phyloP scores from a whole-genome alignment of 495 filamentous ascomycete species.

The Xylaria nigripes region DNA sequence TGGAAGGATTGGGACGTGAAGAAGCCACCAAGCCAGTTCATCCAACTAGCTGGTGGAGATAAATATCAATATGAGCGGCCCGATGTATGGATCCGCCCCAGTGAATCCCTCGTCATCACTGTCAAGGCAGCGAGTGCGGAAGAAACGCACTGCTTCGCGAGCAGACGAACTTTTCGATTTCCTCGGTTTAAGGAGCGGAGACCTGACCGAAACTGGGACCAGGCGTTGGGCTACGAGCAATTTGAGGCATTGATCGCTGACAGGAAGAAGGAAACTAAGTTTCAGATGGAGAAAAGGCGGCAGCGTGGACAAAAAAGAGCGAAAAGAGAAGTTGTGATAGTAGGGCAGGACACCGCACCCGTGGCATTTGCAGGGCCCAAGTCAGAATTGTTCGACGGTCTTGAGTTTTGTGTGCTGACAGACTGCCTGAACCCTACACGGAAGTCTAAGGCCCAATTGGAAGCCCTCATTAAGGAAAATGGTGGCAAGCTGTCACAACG shows the following conservation, averaged over 20 bases:
- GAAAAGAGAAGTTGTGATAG: conserved; percentile 64
- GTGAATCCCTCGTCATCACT: conserved; percentile 76
- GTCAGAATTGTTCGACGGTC: conserved; percentile 55
- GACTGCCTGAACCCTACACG: conserved; percentile 44
- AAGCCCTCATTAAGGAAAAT: conserved; percentile 76
- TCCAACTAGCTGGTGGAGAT: conserved; percentile 74
- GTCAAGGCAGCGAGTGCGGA: conserved; percentile 84
- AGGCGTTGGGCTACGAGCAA: conserved; percentile 65
- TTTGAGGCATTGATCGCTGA: conserved; percentile 65
- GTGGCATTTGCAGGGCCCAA: conserved; percentile 43
- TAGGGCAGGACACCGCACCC: conserved; percentile 50
- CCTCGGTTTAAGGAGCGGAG: conserved; percentile 81
- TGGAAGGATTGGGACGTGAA: conserved; percentile 81
- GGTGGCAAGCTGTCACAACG: conserved; percentile 79
- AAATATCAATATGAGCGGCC: conserved; percentile 66
- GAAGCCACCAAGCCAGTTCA: conserved; percentile 67
- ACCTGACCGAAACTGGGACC: conserved; percentile 75
- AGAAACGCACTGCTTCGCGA: conserved; percentile 67
- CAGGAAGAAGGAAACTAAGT: conserved; percentile 63
- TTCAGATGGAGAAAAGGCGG: conserved; percentile 70
- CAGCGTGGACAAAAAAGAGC: conserved; percentile 53
- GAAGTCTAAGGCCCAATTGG: conserved; percentile 71
- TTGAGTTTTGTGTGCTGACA: conserved; percentile 63
- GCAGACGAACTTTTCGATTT: conserved; percentile 75
- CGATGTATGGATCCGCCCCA: conserved; percentile 89